Base-by-base conservation (phyloP, 306 rosid species). In the Benincasa hispida region DNA sequence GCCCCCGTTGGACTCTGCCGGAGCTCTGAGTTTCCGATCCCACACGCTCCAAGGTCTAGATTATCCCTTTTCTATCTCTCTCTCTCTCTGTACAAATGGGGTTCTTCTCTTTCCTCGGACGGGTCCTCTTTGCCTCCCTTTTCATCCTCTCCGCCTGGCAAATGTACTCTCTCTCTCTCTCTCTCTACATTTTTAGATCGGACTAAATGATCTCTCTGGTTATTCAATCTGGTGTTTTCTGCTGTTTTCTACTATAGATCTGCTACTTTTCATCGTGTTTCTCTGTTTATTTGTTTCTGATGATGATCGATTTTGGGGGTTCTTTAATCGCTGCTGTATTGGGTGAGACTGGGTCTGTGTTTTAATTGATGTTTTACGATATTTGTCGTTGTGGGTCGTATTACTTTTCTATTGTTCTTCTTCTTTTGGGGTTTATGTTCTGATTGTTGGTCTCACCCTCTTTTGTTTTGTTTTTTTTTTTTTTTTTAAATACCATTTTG, bases 131-230 rank as follows among this genome's bases (percentile, higher is more conserved):
- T 75, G 92, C 98, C 61, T 86, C 96, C 32, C 80, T 92, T 86
- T 92, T 92, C 90, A 89, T 92, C 85, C 91, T 90, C 86, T 90
- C 96, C 48, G 98, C 98, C 3, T 89, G 94, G 94, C 96, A 92
- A 87, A 84, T 87, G 98, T 90, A 48, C 19, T 60, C 72, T 17
- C 73, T 65, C 70, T 62, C 70, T 60, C n/a, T 35, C 39, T 1
- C 41, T 30, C 24, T 60, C 2, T 61, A 27, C 37, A 9, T 59
- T 27, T 13, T 59, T 24, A 39, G 57, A 69, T 69, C 76, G 45
- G 42, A 48, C 45, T 45, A 2, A 27, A 72, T 72, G 25, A 4
- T 27, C n/a, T 42, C 15, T 35, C 5, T 34, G 48, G 21, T 50
- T 21, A 17, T 50, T 50, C 55, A 50, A 50, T 50, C 55, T 50